Evolutionary conservation across 1,284 basidiomycete genomes (phyloP).

Genomic region (Pseudozyma pruni): DNA sequence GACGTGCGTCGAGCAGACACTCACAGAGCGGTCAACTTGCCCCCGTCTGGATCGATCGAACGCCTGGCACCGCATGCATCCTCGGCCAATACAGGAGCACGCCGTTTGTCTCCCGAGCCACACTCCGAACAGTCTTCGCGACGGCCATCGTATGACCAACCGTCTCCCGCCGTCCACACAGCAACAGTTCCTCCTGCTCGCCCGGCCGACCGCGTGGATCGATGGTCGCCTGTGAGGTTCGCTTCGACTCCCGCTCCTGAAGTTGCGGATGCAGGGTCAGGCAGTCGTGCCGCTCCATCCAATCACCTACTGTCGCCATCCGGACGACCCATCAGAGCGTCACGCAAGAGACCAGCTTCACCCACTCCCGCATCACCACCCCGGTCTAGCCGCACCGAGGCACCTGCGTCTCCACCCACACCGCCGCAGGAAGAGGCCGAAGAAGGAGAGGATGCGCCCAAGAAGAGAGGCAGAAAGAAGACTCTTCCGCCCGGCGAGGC

Average conservation of each 20-base stretch:
- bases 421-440: background rate
- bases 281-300: background rate
- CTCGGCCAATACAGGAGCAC: background rate
- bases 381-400: background rate
- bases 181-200: background rate
- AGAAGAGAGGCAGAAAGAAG: constrained; percentile 38
- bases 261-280: background rate
- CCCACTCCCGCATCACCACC: constrained; percentile 6
- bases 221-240: background rate
- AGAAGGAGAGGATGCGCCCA: constrained; percentile 11
- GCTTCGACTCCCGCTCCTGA: background rate
- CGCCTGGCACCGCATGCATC: constrained; percentile 1
- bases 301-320: constrained; percentile 21
- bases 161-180: background rate
- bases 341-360: constrained; percentile 25
- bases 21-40: background rate
- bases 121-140: background rate
- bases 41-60: background rate
- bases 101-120: constrained; percentile 8
- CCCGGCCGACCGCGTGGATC: background rate
- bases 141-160: constrained; percentile 1
- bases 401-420: background rate
- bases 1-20: constrained; percentile 6
- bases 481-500: constrained; percentile 33
- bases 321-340: constrained; percentile 25